phyloP scores from a whole-genome alignment of 768 basidiomycete species.

The Pisolithus albus region DNA sequence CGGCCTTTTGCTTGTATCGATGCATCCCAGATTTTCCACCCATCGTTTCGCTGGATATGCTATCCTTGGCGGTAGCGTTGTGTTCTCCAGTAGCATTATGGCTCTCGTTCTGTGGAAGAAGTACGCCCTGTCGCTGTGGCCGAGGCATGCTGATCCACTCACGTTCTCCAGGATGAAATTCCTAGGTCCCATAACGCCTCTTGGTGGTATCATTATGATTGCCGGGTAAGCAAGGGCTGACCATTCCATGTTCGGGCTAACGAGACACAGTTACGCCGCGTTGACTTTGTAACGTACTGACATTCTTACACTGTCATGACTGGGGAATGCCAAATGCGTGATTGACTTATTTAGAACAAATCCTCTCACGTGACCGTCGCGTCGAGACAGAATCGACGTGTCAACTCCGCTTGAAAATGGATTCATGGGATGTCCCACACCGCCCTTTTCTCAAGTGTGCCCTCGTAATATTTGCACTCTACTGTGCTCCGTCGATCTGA shows the following conservation, averaged over 20 bases:
- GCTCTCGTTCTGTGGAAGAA: conserved; percentile 43
- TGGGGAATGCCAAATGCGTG: neutral
- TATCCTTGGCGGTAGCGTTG: conserved; percentile 45
- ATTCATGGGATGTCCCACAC: conserved; percentile 12
- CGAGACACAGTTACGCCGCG: conserved; percentile 41
- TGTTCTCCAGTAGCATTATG: conserved; percentile 64
- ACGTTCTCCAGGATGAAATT: conserved; percentile 34
- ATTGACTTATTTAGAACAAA: no score
- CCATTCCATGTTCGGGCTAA: conserved; percentile 2
- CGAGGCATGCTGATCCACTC: neutral
- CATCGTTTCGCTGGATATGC: conserved; percentile 66
- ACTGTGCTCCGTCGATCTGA: neutral
- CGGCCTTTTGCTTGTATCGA: conserved; percentile 52
- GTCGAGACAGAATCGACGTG: conserved; percentile 28
- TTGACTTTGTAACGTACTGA: conserved; percentile 40
- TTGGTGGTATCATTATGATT: conserved; percentile 60
- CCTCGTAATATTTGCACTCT: conserved; percentile 3
- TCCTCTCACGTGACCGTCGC: conserved; percentile 35
- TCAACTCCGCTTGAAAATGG: conserved; percentile 40
- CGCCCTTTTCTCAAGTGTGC: conserved; percentile 19
- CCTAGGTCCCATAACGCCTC: conserved; percentile 60
- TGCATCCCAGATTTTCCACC: conserved; percentile 52
- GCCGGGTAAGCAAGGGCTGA: conserved; percentile 45
- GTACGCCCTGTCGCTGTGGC: conserved; percentile 20
- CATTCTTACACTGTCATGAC: neutral